Evolutionary conservation across 2,329 filamentous ascomycete species (phyloP).

Genomic region (Epichloe coenophiala): DNA sequence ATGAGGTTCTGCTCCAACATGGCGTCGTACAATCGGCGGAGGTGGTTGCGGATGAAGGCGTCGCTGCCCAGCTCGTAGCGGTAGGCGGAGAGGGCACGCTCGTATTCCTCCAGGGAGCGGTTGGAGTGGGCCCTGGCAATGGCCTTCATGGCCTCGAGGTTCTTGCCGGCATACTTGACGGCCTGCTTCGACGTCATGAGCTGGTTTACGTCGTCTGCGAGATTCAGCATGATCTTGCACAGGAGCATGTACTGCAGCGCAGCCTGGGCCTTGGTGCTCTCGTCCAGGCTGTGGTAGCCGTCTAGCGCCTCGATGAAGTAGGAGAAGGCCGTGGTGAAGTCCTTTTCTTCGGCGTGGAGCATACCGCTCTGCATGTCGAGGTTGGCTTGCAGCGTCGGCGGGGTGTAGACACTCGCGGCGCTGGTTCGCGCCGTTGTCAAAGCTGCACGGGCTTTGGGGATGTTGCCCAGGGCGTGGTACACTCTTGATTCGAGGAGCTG

Average conservation of each 20-base stretch:
- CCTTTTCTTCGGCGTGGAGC: conserved; percentile 95
- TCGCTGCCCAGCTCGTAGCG: conserved; percentile 89
- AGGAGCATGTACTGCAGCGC: conserved; percentile 98
- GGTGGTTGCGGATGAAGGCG: conserved; percentile 91
- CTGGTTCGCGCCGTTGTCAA: conserved; percentile 89
- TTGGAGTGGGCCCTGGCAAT: conserved; percentile 92
- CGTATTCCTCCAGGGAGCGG: conserved; percentile 92
- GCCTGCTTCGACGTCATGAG: conserved; percentile 95
- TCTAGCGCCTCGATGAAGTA: conserved; percentile 99
- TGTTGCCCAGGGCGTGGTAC: conserved; percentile 94
- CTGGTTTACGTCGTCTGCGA: conserved; percentile 88
- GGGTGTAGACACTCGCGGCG: conserved; percentile 93
- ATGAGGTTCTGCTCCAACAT: conserved; percentile 99
- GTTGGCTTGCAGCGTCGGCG: conserved; percentile 85
- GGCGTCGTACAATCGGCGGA: conserved; percentile 89
- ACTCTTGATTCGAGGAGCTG: conserved; percentile 94
- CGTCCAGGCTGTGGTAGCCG: conserved; percentile 89
- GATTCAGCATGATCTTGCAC: conserved; percentile 99
- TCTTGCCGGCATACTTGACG: conserved; percentile 88
- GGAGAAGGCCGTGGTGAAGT: conserved; percentile 97
- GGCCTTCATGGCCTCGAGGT: conserved; percentile 97
- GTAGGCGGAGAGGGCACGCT: conserved; percentile 79
- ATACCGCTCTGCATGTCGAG: conserved; percentile 99
- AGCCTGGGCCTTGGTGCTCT: conserved; percentile 79
- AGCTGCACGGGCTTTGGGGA: conserved; percentile 87